Evolutionary conservation across 495 filamentous ascomycete species (phyloP), one percentile per base, ranked within the genome.

Genomic region (Penicillium antarcticum): DNA sequence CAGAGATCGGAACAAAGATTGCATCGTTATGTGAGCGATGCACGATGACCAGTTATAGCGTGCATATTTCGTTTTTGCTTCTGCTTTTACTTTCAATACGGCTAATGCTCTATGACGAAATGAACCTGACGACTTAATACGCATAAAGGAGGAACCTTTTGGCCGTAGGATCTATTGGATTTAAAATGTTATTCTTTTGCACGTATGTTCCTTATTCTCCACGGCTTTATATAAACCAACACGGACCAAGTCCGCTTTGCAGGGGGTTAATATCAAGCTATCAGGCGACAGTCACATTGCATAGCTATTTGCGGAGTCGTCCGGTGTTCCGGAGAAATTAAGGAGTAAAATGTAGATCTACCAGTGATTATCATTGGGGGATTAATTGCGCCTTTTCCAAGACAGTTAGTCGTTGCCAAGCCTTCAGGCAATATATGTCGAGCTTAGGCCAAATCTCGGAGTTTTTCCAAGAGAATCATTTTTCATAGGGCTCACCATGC

Each of bases 1-100:
- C 10, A 56, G 48, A 35, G 65, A 68, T 37, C 53, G 63, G 33
- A 68, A 61, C 39, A 73, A 72, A 54, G 73, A 75, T 34, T 77
- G 74, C 53, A 57, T 76, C 35, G 57, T 77, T 51, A 77, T 77
- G 74, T 77, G 61, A 70, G 49, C 21, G 13, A 38, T 40, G 48
- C 6, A 32, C 11, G 0, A 26, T 23, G 8, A n/a, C 31, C 12
- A 33, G 38, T 24, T 38, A 16, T 6, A 11, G 23, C 26, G 16
- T 29, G 33, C 33, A n/a, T 23, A 23, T 38, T 40, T 40, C 13
- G 24, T 19, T 11, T 37, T 23, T 44, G 4, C 16, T 43, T 24
- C 43, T 16, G 39, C n/a, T 40, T 18, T 24, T 29, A 7, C 9
- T 29, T 29, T 9, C 5, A 29, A 26, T 6, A 37, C n/a, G 52